Percentiles rank a stretch among this genome's conserved stretches.
Conservation (phyloP, 768 basidiomycete genomes). For the Trametes gibbosa region DNA sequence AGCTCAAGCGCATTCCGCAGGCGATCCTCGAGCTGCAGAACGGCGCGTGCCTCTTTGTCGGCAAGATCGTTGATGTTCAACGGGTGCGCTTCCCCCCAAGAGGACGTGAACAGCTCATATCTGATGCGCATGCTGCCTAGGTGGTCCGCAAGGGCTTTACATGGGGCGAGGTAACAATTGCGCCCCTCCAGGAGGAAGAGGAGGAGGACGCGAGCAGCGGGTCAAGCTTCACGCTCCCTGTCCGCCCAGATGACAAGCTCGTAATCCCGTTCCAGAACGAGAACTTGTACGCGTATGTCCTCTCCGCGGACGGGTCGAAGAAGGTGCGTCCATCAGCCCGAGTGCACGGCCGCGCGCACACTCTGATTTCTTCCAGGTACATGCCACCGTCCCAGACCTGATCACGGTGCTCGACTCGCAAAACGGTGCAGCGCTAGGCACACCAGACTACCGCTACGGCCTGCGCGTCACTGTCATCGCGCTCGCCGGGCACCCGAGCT, state of each 20-base stretch:
- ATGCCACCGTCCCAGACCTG: constrained; percentile 62
- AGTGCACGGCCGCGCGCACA: too few species aligned
- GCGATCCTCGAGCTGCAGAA: constrained; percentile 33
- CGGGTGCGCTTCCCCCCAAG: constrained; percentile 14
- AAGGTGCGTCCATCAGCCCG: too few species aligned
- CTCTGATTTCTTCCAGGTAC: constrained; percentile 32
- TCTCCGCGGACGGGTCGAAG: constrained; percentile 28
- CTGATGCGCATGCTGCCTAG: constrained; percentile 1
- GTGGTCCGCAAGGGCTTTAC: constrained; percentile 33
- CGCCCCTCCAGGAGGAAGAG: constrained; percentile 28
- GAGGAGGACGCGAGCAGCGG: constrained; percentile 22
- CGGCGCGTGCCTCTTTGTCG: constrained; percentile 49
- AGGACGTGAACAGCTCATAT: too few species aligned
- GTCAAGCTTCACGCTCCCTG: constrained; percentile 17
- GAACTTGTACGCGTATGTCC: constrained; percentile 48
- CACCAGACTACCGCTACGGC: constrained; percentile 60
- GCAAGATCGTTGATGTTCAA: constrained; percentile 53
- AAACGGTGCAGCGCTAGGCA: constrained; percentile 58
- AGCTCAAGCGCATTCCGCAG: constrained; percentile 34
- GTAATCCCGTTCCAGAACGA: constrained; percentile 64
- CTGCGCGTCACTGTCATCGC: constrained; percentile 52
- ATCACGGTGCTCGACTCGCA: constrained; percentile 63
- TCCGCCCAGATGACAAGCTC: constrained; percentile 33
- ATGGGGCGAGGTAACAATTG: constrained; percentile 33
- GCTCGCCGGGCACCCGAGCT: constrained; percentile 49